Conservation (phyloP, 495 filamentous ascomycete genomes). For the Glarea lozoyensis region DNA sequence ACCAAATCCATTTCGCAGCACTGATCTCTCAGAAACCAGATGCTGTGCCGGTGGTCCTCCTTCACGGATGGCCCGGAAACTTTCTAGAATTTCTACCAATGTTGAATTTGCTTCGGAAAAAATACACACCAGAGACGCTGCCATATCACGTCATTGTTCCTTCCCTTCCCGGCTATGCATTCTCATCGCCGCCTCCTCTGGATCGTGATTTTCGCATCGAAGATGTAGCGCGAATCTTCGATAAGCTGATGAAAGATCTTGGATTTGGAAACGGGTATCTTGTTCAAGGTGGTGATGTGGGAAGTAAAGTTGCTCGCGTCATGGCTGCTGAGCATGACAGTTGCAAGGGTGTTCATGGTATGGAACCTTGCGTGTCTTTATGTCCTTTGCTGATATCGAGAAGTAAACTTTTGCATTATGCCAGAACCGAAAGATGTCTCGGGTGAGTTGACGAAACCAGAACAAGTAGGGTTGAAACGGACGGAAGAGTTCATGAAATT, state of each 20-base stretch:
- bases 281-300: conserved; percentile 60
- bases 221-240: conserved; percentile 37
- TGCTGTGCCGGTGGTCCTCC: conserved; percentile 51
- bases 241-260: conserved; percentile 50
- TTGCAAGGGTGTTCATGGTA: conserved; percentile 35
- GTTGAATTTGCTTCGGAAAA: conserved; percentile 31
- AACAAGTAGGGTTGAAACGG: conserved; percentile 27
- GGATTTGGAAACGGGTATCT: conserved; percentile 54
- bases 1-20: conserved; percentile 52
- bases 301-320: conserved; percentile 37
- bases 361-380: conserved; percentile 1
- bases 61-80: conserved; percentile 56
- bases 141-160: conserved; percentile 62
- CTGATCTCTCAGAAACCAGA: conserved; percentile 49
- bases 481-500: conserved; percentile 24
- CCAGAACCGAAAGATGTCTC: not conserved
- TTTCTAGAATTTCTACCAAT: conserved; percentile 48
- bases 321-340: conserved; percentile 26
- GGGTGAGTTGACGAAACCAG: conserved; percentile 22
- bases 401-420: not conserved
- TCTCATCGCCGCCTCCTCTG: conserved; percentile 44
- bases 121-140: conserved; percentile 44
- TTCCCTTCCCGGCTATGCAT: conserved; percentile 52
- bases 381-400: not conserved
- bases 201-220: conserved; percentile 35